These are phyloP conservation scores for Mycena sp. DNA, from an alignment of 1,284 basidiomycete genomes.

Conservation along the genomic window DNA sequence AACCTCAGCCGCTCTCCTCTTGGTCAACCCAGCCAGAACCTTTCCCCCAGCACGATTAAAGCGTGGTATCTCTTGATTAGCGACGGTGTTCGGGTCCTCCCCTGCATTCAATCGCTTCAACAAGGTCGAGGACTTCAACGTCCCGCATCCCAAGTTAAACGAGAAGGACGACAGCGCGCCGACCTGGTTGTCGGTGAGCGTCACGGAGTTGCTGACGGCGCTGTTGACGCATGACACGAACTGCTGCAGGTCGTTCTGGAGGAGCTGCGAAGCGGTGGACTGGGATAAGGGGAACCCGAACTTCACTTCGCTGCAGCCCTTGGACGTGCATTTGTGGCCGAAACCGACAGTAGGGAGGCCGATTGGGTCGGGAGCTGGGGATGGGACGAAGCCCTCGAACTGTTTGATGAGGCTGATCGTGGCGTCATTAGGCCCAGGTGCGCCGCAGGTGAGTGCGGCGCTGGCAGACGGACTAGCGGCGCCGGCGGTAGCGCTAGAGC, in stretches of 20 bases:
- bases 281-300: constrained; percentile 45
- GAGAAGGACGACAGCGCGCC: constrained; percentile 45
- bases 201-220: constrained; percentile 38
- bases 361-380: constrained; percentile 42
- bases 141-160: constrained; percentile 46
- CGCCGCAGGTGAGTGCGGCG: constrained; percentile 15
- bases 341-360: constrained; percentile 44
- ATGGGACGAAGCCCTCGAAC: constrained; percentile 44
- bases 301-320: constrained; percentile 35
- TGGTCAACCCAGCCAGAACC: constrained; percentile 39
- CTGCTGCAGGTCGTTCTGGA: constrained; percentile 37
- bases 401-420: constrained; percentile 42
- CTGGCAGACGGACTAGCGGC: background rate
- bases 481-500: background rate
- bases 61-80: constrained; percentile 42
- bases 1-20: constrained; percentile 45
- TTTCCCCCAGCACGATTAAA: constrained; percentile 45
- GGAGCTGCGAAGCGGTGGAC: constrained; percentile 39
- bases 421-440: constrained; percentile 33
- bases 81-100: constrained; percentile 46
- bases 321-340: constrained; percentile 41
- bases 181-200: constrained; percentile 47
- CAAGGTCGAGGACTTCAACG: constrained; percentile 41
- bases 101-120: constrained; percentile 43
- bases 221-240: constrained; percentile 43